Conservation (phyloP, 768 basidiomycete genomes). For the Lepiota brunneoincarnata region DNA sequence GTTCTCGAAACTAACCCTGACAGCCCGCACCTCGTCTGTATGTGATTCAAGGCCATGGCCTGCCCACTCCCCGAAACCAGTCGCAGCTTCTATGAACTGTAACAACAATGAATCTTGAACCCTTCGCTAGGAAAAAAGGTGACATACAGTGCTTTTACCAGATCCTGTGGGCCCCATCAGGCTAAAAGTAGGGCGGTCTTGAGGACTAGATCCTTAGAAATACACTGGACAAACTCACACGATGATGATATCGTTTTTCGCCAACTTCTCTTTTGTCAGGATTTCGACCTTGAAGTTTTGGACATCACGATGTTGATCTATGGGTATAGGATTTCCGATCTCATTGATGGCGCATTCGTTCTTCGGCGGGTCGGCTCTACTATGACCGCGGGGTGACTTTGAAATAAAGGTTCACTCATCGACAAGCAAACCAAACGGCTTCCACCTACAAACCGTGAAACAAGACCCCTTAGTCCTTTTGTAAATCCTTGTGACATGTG, state of each 20-base stretch:
- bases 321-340: no score
- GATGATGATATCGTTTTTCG: neutral
- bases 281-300: no score
- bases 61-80: neutral
- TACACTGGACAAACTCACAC: neutral
- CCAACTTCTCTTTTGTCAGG: no score
- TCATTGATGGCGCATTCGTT: no score
- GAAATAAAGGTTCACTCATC: no score
- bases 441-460: no score
- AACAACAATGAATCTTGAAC: neutral
- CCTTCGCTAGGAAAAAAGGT: neutral
- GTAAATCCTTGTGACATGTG: no score
- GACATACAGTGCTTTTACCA: neutral
- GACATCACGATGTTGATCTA: no score
- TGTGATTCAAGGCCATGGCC: neutral
- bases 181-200: neutral
- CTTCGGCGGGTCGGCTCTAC: no score
- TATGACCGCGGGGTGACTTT: no score
- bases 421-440: no score
- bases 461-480: no score
- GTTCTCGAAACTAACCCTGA: neutral
- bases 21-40: neutral
- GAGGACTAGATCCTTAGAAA: neutral
- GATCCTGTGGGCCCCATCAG: constrained; percentile 1
- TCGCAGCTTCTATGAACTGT: neutral